phyloP scores from a whole-genome alignment of 768 basidiomycete species.

The Trametes maxima region DNA sequence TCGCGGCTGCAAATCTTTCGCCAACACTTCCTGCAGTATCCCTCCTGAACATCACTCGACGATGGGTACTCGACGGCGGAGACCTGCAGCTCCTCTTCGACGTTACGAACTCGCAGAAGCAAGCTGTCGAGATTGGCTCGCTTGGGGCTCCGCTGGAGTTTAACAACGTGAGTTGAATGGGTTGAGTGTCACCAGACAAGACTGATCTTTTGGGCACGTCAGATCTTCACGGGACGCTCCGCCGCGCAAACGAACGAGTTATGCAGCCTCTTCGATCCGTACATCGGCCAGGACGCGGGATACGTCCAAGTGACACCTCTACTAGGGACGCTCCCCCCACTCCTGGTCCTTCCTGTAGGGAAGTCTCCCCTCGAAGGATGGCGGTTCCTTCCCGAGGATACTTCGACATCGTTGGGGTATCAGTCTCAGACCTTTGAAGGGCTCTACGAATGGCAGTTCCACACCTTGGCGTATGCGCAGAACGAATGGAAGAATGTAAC shows the following conservation, averaged over 20 bases:
- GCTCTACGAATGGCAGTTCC: constrained; percentile 62
- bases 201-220: neutral
- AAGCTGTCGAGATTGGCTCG: constrained; percentile 55
- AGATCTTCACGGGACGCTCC: constrained; percentile 60
- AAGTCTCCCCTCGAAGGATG: constrained; percentile 56
- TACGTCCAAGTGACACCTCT: constrained; percentile 55
- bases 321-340: constrained; percentile 53
- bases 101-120: constrained; percentile 48
- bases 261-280: constrained; percentile 60
- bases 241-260: constrained; percentile 52
- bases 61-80: constrained; percentile 47
- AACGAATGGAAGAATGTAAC: constrained; percentile 55
- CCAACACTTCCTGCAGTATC: constrained; percentile 50
- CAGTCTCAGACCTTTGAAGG: constrained; percentile 64
- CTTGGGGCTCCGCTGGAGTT: constrained; percentile 57
- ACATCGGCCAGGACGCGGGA: constrained; percentile 58
- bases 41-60: constrained; percentile 51
- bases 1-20: constrained; percentile 51
- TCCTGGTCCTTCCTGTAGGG: constrained; percentile 50
- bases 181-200: too few relatives aligned
- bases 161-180: constrained; percentile 46
- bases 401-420: constrained; percentile 47
- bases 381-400: constrained; percentile 56
- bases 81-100: constrained; percentile 52
- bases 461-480: constrained; percentile 56